Percentiles rank a stretch among this genome's conserved stretches.
phyloP scores from a whole-genome alignment of 257 asterid species.

The Rauvolfia tetraphylla region DNA sequence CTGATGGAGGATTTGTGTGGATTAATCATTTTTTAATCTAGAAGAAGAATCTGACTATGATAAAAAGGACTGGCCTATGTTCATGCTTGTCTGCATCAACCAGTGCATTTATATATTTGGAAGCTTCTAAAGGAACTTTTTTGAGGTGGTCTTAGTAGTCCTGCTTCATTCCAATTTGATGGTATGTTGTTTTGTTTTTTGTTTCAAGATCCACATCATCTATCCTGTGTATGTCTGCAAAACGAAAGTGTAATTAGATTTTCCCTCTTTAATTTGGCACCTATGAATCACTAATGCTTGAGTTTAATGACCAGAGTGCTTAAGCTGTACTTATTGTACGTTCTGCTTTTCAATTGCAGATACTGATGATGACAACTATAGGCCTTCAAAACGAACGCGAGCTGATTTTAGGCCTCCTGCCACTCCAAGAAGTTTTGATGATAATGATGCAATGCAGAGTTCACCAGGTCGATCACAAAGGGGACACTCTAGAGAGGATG shows the following conservation, averaged over 20 bases:
- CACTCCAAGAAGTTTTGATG: slow-evolving; percentile 51
- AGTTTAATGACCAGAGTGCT: background rate
- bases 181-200: background rate
- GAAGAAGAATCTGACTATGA: background rate
- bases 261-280: background rate
- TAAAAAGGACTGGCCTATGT: background rate
- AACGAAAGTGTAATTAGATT: background rate
- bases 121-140: background rate
- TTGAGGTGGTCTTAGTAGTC: background rate
- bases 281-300: background rate
- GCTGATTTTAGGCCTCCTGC: slow-evolving; percentile 64
- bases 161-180: background rate
- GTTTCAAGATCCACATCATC: background rate
- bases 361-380: slow-evolving; percentile 75
- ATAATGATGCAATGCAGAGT: slow-evolving; percentile 74
- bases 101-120: background rate
- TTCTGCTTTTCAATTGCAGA: slow-evolving; percentile 39
- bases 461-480: slow-evolving; percentile 68
- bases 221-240: background rate
- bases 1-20: background rate
- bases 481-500: slow-evolving; percentile 69
- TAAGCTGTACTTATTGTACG: background rate
- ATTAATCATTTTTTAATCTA: background rate
- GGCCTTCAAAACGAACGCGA: slow-evolving; percentile 83
- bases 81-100: background rate